Conservation (phyloP, 2,329 filamentous ascomycete species). For the Phyllosticta citribraziliensis region DNA sequence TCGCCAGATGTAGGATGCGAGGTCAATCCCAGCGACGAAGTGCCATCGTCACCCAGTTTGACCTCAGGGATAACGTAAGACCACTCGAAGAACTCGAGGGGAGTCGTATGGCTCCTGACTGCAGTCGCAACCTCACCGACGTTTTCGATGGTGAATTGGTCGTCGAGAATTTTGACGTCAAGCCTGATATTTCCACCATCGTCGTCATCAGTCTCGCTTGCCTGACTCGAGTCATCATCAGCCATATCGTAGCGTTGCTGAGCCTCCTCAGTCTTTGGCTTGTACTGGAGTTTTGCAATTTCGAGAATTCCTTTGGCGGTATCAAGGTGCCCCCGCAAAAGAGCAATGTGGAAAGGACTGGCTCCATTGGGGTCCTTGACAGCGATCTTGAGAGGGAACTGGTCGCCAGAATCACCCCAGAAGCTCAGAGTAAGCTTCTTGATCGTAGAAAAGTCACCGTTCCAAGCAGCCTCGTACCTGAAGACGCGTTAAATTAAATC, state of each 20-base stretch:
- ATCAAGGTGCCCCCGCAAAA: slow-evolving; percentile 54
- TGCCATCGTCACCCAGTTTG: background rate
- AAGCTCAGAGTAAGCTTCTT: slow-evolving; percentile 52
- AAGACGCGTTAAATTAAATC: background rate
- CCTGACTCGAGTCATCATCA: slow-evolving; percentile 28
- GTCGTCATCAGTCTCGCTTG: slow-evolving; percentile 20
- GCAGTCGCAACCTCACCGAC: slow-evolving; percentile 59
- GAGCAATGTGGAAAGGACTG: slow-evolving; percentile 58
- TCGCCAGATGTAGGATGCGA: background rate
- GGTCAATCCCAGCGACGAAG: slow-evolving; percentile 10
- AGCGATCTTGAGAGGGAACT: slow-evolving; percentile 55
- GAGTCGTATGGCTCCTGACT: slow-evolving; percentile 51
- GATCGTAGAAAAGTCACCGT: slow-evolving; percentile 55
- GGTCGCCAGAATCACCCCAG: slow-evolving; percentile 45
- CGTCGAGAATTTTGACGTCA: slow-evolving; percentile 48
- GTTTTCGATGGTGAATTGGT: slow-evolving; percentile 65
- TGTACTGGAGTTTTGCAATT: slow-evolving; percentile 61
- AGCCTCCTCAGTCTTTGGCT: slow-evolving; percentile 41
- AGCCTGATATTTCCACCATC: slow-evolving; percentile 19
- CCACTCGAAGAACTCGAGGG: slow-evolving; percentile 43
- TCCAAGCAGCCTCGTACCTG: slow-evolving; percentile 65
- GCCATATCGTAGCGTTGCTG: slow-evolving; percentile 39
- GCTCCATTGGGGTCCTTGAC: slow-evolving; percentile 43
- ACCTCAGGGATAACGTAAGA: slow-evolving; percentile 11
- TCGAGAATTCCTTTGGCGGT: slow-evolving; percentile 58